A percentile compares a stretch with the other conserved stretches of the same genome.
Evolutionary conservation across 2,329 filamentous ascomycete species (phyloP).

Genomic region (Colletotrichum tropicicola): DNA sequence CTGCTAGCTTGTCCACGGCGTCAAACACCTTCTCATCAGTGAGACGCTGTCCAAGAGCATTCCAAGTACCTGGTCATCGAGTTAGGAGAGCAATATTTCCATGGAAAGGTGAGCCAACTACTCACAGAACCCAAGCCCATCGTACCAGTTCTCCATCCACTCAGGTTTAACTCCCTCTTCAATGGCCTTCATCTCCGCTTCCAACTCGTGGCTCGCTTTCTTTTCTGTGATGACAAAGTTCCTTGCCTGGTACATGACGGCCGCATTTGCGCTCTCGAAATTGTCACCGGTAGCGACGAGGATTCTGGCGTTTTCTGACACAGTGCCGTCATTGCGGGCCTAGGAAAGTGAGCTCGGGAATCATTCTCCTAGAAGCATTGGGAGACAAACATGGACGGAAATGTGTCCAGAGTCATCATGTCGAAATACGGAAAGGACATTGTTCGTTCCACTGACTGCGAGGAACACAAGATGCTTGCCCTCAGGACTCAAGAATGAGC

Average conservation of each 20-base stretch:
- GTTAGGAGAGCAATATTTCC: slow-evolving; percentile 8
- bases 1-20: slow-evolving; percentile 76
- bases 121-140: slow-evolving; percentile 88
- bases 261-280: slow-evolving; percentile 80
- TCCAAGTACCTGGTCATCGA: slow-evolving; percentile 78
- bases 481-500: slow-evolving; percentile 77
- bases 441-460: slow-evolving; percentile 77
- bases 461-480: slow-evolving; percentile 82
- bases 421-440: slow-evolving; percentile 75
- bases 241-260: slow-evolving; percentile 89
- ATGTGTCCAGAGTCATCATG: slow-evolving; percentile 73
- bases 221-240: slow-evolving; percentile 63
- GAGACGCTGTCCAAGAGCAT: slow-evolving; percentile 84
- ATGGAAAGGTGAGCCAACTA: slow-evolving; percentile 1
- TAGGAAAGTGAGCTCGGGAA: slow-evolving; percentile 39
- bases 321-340: slow-evolving; percentile 72
- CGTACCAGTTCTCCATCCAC: slow-evolving; percentile 91
- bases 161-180: slow-evolving; percentile 60
- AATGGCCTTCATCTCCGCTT: slow-evolving; percentile 55
- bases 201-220: slow-evolving; percentile 49
- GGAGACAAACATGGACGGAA: slow-evolving; percentile 67
- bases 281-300: slow-evolving; percentile 76
- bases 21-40: slow-evolving; percentile 82
- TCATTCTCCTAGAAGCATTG: not conserved
- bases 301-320: slow-evolving; percentile 65